Conservation (phyloP, 1,284 basidiomycete genomes). For the Irpex sp. region DNA sequence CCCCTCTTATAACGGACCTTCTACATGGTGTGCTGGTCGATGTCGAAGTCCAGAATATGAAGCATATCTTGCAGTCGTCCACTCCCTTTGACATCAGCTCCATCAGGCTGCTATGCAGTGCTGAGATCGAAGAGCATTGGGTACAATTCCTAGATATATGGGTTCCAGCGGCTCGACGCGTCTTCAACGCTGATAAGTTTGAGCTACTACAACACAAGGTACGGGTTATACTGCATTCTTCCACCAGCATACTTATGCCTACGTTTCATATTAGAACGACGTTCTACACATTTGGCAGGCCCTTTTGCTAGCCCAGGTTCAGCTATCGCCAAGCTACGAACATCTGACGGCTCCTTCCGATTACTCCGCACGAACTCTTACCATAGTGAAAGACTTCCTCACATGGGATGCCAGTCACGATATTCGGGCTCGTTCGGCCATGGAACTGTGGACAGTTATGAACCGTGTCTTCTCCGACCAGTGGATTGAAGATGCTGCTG, state of each 20-base stretch:
- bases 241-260: neutral
- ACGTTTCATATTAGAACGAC: constrained; percentile 25
- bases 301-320: constrained; percentile 43
- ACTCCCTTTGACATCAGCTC: constrained; percentile 20
- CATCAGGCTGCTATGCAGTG: constrained; percentile 35
- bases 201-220: neutral
- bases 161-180: constrained; percentile 2
- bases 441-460: constrained; percentile 2
- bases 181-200: constrained; percentile 4
- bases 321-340: constrained; percentile 33
- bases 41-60: neutral
- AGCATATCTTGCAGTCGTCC: constrained; percentile 15
- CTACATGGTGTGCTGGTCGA: constrained; percentile 1
- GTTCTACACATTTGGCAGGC: constrained; percentile 45
- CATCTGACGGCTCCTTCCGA: constrained; percentile 30
- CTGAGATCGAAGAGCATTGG: constrained; percentile 42
- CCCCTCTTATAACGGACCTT: neutral
- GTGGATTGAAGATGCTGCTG: neutral
- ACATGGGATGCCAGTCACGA: neutral
- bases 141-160: constrained; percentile 37
- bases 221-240: neutral
- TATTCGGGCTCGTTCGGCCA: neutral
- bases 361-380: constrained; percentile 23
- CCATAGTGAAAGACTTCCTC: constrained; percentile 23
- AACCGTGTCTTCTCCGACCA: neutral